These are phyloP conservation scores for Zarea fungicola DNA, from an alignment of 2,329 filamentous ascomycete genomes.

Conservation along the genomic window DNA sequence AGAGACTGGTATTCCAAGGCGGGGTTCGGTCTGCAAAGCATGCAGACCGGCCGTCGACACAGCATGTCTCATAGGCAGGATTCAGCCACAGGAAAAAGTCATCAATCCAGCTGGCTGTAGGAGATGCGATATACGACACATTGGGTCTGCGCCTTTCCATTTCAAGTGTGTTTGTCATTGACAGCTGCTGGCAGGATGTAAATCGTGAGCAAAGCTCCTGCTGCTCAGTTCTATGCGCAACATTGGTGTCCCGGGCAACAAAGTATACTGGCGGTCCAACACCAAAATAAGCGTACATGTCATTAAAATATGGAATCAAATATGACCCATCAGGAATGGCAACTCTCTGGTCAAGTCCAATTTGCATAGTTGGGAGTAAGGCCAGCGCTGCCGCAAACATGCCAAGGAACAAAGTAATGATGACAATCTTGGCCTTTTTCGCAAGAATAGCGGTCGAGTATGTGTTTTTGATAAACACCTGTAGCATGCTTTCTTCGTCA, in stretches of 20 bases:
- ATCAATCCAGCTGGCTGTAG: slow-evolving; percentile 92
- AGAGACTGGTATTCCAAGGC: slow-evolving; percentile 82
- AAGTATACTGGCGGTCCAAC: slow-evolving; percentile 95
- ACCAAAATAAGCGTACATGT: slow-evolving; percentile 88
- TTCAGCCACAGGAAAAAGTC: slow-evolving; percentile 98
- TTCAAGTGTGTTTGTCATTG: slow-evolving; percentile 84
- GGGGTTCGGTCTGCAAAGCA: slow-evolving; percentile 78
- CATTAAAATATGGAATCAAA: slow-evolving; percentile 92
- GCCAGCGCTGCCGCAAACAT: slow-evolving; percentile 82
- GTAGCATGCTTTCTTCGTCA: slow-evolving; percentile 77
- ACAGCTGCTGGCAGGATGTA: slow-evolving; percentile 78
- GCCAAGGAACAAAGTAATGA: slow-evolving; percentile 79
- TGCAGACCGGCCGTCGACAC: slow-evolving; percentile 61
- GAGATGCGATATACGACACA: slow-evolving; percentile 80
- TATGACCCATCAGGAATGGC: slow-evolving; percentile 93
- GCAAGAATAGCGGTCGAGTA: slow-evolving; percentile 81
- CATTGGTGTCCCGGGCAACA: slow-evolving; percentile 76
- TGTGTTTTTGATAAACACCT: slow-evolving; percentile 81
- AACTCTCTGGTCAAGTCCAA: slow-evolving; percentile 91
- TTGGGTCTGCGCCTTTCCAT: slow-evolving; percentile 88
- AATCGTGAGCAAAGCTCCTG: slow-evolving; percentile 87
- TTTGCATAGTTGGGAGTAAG: slow-evolving; percentile 74
- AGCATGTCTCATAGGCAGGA: slow-evolving; percentile 67
- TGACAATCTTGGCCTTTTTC: slow-evolving; percentile 69
- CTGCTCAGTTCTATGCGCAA: slow-evolving; percentile 70